These are phyloP conservation scores for Monascus purpureus DNA, from an alignment of 495 filamentous ascomycete genomes.

Conservation along the genomic window DNA sequence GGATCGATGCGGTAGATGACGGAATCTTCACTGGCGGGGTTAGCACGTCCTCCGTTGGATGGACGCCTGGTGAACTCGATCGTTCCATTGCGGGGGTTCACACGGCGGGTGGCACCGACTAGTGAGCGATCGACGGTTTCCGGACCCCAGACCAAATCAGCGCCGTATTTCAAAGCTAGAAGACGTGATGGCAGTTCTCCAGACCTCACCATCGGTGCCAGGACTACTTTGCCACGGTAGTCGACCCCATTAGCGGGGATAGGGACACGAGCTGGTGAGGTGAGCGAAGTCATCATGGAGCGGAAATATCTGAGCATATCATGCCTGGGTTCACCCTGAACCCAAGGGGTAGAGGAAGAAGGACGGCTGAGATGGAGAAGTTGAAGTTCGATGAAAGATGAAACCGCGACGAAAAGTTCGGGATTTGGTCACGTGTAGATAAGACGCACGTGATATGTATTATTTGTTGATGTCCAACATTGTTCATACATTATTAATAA, in stretches of 20 bases:
- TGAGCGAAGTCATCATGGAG: constrained; percentile 40
- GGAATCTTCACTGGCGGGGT: constrained; percentile 42
- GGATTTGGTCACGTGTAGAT: too few species aligned
- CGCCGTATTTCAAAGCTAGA: constrained; percentile 80
- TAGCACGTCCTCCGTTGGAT: constrained; percentile 44
- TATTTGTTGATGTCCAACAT: too few species aligned
- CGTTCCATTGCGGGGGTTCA: constrained; percentile 57
- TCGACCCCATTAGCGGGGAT: constrained; percentile 84
- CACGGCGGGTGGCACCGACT: constrained; percentile 65
- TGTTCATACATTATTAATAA: too few species aligned
- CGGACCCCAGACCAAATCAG: constrained; percentile 94
- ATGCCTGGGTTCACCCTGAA: too few species aligned
- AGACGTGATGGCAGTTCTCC: constrained; percentile 87
- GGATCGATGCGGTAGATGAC: constrained; percentile 79
- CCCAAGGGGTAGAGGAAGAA: too few species aligned
- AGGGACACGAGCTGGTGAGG: constrained; percentile 47
- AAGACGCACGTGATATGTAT: too few species aligned
- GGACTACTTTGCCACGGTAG: constrained; percentile 82
- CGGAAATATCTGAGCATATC: constrained; percentile 31
- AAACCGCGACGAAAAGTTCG: too few species aligned
- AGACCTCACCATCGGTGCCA: constrained; percentile 94
- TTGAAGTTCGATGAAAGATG: too few species aligned
- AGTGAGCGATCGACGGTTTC: constrained; percentile 86
- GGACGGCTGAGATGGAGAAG: too few species aligned
- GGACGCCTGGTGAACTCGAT: constrained; percentile 72